Conservation (phyloP, 345 rosid species). For the Euphorbia tirucalli region DNA sequence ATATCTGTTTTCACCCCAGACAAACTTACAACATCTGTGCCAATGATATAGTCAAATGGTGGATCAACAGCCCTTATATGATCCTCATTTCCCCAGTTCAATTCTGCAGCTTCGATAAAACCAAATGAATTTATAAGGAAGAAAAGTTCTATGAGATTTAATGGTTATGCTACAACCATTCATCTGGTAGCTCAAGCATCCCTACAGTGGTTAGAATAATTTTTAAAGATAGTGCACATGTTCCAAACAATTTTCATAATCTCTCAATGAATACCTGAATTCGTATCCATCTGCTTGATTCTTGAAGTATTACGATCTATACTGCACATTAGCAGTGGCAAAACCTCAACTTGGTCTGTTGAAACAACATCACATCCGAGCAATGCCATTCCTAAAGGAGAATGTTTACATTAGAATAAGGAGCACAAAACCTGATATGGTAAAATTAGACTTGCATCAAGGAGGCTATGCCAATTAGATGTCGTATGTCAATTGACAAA, state of each 20-base stretch:
- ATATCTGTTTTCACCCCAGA: not conserved
- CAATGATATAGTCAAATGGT: conserved; percentile 86
- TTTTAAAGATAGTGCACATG: not conserved
- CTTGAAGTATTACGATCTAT: conserved; percentile 73
- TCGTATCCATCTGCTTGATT: conserved; percentile 65
- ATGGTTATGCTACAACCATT: not conserved
- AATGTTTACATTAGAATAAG: conserved; percentile 13
- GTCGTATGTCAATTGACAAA: conserved; percentile 3
- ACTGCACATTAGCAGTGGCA: conserved; percentile 74
- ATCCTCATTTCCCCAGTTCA: conserved; percentile 84
- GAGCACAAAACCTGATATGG: not conserved
- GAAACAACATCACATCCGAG: conserved; percentile 82
- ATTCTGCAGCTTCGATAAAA: conserved; percentile 72
- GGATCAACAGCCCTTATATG: conserved; percentile 71
- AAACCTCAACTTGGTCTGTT: conserved; percentile 79
- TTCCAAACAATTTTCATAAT: conserved; percentile 1
- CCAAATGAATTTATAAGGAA: conserved; percentile 70
- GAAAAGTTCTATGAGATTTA: conserved; percentile 13
- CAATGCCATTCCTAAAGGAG: conserved; percentile 78
- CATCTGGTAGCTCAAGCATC: conserved; percentile 4
- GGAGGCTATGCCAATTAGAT: not conserved
- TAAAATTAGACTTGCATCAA: conserved; percentile 13
- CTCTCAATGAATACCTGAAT: conserved; percentile 42
- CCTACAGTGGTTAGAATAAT: not conserved
- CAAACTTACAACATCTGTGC: conserved; percentile 89